Conservation (phyloP, 2,329 filamentous ascomycete species). For the Scedosporium minutisporum region DNA sequence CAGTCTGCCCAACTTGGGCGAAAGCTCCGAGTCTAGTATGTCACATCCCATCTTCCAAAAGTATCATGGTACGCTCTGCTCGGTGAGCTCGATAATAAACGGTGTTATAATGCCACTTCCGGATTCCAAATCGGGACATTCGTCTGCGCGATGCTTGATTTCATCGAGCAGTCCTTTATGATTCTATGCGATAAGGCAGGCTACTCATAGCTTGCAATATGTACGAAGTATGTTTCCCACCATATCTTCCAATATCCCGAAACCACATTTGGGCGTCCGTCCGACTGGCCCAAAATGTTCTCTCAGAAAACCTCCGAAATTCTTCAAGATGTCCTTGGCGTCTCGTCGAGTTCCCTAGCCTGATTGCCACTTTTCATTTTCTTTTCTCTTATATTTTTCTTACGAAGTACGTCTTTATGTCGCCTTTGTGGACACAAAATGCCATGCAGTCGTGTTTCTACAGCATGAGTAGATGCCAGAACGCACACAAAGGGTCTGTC, state of each 20-base stretch:
- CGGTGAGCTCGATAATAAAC: too few species aligned
- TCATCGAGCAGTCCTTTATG: neutral
- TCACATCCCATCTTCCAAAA: too few species aligned
- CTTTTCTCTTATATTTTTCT: neutral
- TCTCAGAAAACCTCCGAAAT: neutral
- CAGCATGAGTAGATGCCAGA: neutral
- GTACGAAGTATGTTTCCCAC: too few species aligned
- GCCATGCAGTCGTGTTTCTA: neutral
- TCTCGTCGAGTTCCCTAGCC: neutral
- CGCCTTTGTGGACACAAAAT: neutral
- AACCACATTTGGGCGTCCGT: neutral
- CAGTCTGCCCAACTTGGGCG: neutral
- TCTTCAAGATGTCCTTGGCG: neutral
- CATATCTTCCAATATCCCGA: neutral
- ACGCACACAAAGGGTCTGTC: neutral
- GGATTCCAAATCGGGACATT: neutral
- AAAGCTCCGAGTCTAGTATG: neutral
- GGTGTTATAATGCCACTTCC: neutral
- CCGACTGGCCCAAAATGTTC: neutral
- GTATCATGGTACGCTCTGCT: too few species aligned
- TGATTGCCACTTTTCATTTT: neutral
- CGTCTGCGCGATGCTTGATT: neutral
- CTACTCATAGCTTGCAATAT: too few species aligned
- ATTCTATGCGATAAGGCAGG: neutral
- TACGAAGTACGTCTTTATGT: neutral